These are phyloP conservation scores for Schwanniomyces pseudopolymorphus DNA, from an alignment of 805 yeast species.

Conservation along the genomic window DNA sequence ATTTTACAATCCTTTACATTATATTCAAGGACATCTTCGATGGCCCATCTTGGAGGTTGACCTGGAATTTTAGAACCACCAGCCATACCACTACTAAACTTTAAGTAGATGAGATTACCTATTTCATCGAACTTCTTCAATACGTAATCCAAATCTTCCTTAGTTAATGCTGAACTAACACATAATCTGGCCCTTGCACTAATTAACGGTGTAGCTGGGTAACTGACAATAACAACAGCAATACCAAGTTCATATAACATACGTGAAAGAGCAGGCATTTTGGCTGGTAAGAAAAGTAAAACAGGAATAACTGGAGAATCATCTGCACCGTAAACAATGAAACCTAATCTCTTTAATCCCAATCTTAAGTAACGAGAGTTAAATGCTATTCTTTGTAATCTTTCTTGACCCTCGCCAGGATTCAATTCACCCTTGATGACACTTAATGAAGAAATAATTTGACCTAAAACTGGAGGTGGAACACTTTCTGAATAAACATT, in stretches of 20 bases:
- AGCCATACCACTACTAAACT: conserved; percentile 74
- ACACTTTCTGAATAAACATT: conserved; percentile 79
- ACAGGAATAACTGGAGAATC: conserved; percentile 96
- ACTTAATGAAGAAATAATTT: conserved; percentile 75
- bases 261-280: conserved; percentile 90
- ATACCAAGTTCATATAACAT: conserved; percentile 74
- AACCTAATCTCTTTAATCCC: conserved; percentile 89
- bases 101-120: conserved; percentile 75
- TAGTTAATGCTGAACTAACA: conserved; percentile 87
- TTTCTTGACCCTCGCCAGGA: conserved; percentile 91
- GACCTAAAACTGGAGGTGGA: conserved; percentile 89
- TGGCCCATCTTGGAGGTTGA: conserved; percentile 67
- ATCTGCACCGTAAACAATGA: conserved; percentile 90
- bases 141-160: conserved; percentile 86
- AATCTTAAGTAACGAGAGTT: conserved; percentile 90
- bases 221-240: conserved; percentile 95
- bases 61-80: conserved; percentile 63
- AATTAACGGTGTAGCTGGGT: conserved; percentile 94
- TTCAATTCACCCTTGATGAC: conserved; percentile 78
- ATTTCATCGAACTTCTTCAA: conserved; percentile 69
- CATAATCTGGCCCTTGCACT: conserved; percentile 91
- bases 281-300: conserved; percentile 83
- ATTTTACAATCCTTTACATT: conserved; percentile 65
- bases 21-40: conserved; percentile 71
- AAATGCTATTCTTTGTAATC: conserved; percentile 91